Conservation (phyloP, 2,329 filamentous ascomycete species). For the Fusarium virguliforme region DNA sequence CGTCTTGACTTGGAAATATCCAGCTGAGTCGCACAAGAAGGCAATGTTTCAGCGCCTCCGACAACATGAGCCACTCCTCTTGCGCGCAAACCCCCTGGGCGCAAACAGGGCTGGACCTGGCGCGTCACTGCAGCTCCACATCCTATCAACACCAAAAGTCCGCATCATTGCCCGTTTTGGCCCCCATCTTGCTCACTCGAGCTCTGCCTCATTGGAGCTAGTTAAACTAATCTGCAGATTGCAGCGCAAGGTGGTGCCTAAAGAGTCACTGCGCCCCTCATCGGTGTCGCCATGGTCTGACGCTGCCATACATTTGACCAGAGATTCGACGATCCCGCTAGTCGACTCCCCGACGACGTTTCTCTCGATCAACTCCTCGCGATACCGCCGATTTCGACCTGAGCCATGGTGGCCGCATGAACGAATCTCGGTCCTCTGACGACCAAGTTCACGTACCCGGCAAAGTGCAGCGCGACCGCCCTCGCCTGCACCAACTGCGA, state of each 20-base stretch:
- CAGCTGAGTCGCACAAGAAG: background rate
- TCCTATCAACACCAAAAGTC: background rate
- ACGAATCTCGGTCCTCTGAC: constrained; percentile 49
- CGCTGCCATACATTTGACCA: background rate
- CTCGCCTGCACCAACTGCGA: constrained; percentile 44
- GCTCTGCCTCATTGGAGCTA: background rate
- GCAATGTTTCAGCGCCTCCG: background rate
- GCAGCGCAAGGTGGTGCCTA: background rate
- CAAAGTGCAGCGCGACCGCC: constrained; percentile 42
- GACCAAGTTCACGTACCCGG: constrained; percentile 43
- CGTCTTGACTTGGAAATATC: background rate
- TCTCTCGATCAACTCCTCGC: background rate
- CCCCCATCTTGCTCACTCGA: background rate
- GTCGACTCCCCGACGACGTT: background rate
- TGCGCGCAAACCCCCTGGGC: background rate
- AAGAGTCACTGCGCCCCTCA: background rate
- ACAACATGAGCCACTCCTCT: background rate
- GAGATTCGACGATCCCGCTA: background rate
- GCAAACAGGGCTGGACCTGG: background rate
- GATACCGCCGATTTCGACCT: background rate
- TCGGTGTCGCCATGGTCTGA: background rate
- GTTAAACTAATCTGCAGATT: background rate
- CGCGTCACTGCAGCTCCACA: background rate
- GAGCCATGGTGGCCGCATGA: constrained; percentile 14
- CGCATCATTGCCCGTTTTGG: background rate